Base-by-base conservation (phyloP, 352 stramenopile species). In the Globisporangium nunn region DNA sequence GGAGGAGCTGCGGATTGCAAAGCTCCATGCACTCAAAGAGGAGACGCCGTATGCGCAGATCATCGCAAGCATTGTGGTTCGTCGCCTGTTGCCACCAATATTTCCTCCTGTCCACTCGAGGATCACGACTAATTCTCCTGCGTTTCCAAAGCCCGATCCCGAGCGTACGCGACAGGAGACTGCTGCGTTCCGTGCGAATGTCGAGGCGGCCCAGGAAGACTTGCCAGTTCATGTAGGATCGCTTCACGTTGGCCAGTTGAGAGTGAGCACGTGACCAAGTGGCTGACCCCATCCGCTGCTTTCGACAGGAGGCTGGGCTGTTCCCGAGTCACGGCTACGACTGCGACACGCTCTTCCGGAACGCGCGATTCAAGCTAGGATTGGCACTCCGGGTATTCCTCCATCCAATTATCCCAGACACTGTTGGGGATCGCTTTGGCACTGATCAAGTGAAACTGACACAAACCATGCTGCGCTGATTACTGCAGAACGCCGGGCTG, bases 251-350 rank as follows among this genome's bases (percentile, higher is more conserved):
- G 6, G 6, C 7, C 23, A n/a, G n/a, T 47, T 6, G 46, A 44
- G 37, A 14, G 31, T 40, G 31, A 35, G 0, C 23, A 39, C 6
- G 40, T 18, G 6, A n/a, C 50, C 7, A 17, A 45, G 4, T 60
- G 28, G 41, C 49, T 46, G 7, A 39, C n/a, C 43, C 40, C 31
- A 6, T 6, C 41, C 1, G 23, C 4, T 56, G 18, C 17, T 35
- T 41, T 37, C 0, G 8, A 49, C 55, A 90, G 80, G 81, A 92
- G 58, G 73, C 75, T 8, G 79, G 79, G 3, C 47, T 92, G 3
- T 90, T 90, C 48, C 81, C 79, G 2, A 75, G 71, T 1, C 75
- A 92, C 29, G 81, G 81, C 12, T 92, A 92, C 50, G 81, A 90
- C 61, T 83, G 67, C 43, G 74, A 86, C 23, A 89, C 67, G 41